These are phyloP conservation scores for Pueraria montana DNA, from an alignment of 306 rosid species.

Conservation along the genomic window DNA sequence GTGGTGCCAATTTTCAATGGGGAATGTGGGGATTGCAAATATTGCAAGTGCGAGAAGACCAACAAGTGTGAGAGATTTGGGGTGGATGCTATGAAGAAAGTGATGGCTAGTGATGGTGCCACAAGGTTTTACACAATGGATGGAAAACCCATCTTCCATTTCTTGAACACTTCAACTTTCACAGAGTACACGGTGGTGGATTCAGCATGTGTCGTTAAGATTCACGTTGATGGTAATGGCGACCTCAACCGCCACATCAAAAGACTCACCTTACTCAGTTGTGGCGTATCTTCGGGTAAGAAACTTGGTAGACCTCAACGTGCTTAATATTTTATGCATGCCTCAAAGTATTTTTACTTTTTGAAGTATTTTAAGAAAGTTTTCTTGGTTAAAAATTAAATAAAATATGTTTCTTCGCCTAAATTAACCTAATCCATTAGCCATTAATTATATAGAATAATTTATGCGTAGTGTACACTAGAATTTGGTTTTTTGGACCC, in stretches of 20 bases:
- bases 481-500: neutral
- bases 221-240: neutral
- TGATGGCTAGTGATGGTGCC: conserved; percentile 61
- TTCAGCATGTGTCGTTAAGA: conserved; percentile 73
- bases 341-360: no score
- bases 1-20: conserved; percentile 85
- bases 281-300: conserved; percentile 80
- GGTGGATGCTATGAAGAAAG: conserved; percentile 61
- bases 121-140: conserved; percentile 61
- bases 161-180: conserved; percentile 90
- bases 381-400: neutral
- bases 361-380: neutral
- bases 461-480: neutral
- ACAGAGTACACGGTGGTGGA: conserved; percentile 76
- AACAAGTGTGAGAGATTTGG: conserved; percentile 72
- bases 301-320: no score
- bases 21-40: conserved; percentile 69
- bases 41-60: conserved; percentile 62
- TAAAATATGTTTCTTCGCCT: neutral
- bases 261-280: conserved; percentile 74
- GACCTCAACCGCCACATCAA: conserved; percentile 45
- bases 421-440: neutral
- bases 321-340: no score
- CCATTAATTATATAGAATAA: neutral
- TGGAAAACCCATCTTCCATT: conserved; percentile 70